Evolutionary conservation across 176 grass and related monocot species (phyloP), one percentile per base, ranked within the genome.

Genomic region (Zea luxurians): DNA sequence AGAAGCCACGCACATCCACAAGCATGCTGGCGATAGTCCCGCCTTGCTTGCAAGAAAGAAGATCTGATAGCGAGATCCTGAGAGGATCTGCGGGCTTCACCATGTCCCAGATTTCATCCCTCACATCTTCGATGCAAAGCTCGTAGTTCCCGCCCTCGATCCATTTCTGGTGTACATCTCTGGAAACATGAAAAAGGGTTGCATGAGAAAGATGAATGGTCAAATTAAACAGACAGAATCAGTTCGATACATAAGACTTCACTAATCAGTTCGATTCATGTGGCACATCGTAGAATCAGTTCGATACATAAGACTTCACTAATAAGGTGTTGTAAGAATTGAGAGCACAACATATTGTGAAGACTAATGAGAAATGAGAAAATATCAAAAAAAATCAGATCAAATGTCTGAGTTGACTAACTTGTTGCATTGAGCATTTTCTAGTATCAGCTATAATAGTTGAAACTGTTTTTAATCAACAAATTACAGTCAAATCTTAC

Each of bases 91-190:
- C 81, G 4, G 96, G 92, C 61, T 99, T 99, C 83, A 99, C 92
- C 96, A 99, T 99, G 83, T 99, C 96, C 96, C 96, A 99, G 73
- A 99, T 99, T 89, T 99, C 96, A 77, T 99, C 96, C 76, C 96
- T 92, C 70, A 99, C 96, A 16, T 99, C 96, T 75, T 99, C 96
- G 1, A 99, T 99, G 75, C 96, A 99, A 53, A 99, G 86, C 60
- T 95, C 96, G 11, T 99, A 99, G 70, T 99, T 95, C 44, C 96
- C 96, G 0, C 96, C 96, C 64, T 99, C 96, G 0, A 99, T 99
- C 96, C 96, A 99, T 76, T 99, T 95, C 75, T 99, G 96, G 74
- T 99, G 96, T 48, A 99, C 96, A 73, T 99, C 96, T 79, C 96
- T 99, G 85, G 2, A 85, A 74, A 67, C 18, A 80, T 76, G 62